Base-by-base conservation (phyloP, 73 alveolate genomes). In the Paramecium tetraurelia region DNA sequence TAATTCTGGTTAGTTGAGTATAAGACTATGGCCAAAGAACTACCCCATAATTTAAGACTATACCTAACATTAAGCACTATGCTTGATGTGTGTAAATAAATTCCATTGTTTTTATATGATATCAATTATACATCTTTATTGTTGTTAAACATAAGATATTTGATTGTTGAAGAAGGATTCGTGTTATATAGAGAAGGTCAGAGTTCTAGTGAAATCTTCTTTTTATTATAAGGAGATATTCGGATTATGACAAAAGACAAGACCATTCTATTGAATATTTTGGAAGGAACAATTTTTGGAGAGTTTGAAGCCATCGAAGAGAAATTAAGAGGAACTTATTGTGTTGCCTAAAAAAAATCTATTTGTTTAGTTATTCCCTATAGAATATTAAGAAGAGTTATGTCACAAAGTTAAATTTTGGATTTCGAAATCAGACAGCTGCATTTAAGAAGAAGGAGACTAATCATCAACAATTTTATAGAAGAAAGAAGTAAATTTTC, bases 271-370 rank as follows among this genome's bases (percentile, higher is more conserved):
- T 36, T 75, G 21, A 75, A 75, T 75, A 75, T 75, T 35, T 31
- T 75, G 16, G 36, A 33, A 35, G 87, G 87, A 75, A 75, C 87
- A 11, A 29, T 75, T 3, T 75, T 75, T 75, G 87, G 87, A 33
- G 87, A 75, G n/a, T 31, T 75, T 75, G 87, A 75, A 75, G 87
- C 87, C 18, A 75, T 75, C 5, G 87, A 75, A 36, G 87, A 75
- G 59, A 75, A 21, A 21, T 44, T 44, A 75, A 75, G 87, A 75
- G 59, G 41, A 36, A 75, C 87, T 0, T 75, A 75, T 75, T 36
- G 59, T 21, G 41, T 75, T 31, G 58, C 59, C 14, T 14, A 36
- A 20, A 14, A 20, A 21, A n/a, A 33, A 36, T 75, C 87, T 16
- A 11, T 75, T 33, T 36, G 41, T 11, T 21, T 75, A 40, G 59